Evolutionary conservation across 805 yeast genomes (phyloP).

Genomic region (Yamadazyma tumulicola): DNA sequence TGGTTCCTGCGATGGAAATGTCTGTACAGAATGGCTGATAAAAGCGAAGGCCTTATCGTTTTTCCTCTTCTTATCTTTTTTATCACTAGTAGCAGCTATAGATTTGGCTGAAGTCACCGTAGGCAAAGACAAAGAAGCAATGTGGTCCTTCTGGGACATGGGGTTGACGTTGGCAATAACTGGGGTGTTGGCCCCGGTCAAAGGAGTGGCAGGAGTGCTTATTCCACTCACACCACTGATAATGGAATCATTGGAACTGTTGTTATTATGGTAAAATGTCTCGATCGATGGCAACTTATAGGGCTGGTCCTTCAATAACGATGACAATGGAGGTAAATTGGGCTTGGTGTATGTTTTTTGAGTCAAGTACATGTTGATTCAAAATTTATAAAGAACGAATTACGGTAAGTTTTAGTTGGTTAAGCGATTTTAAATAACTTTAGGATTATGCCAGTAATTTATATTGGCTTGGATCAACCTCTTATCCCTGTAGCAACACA

Average conservation of each 20-base stretch:
- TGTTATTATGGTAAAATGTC: conserved; percentile 5
- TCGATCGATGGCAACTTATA: conserved; percentile 13
- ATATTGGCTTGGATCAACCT: neutral
- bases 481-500: neutral
- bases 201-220: conserved; percentile 5
- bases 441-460: neutral
- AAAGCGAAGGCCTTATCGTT: conserved; percentile 62
- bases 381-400: neutral
- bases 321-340: conserved; percentile 39
- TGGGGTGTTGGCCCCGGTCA: conserved; percentile 6
- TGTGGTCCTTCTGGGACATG: neutral
- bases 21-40: conserved; percentile 88
- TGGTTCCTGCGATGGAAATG: conserved; percentile 81
- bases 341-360: conserved; percentile 32
- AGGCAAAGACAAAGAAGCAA: conserved; percentile 1
- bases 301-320: conserved; percentile 21
- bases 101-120: no score
- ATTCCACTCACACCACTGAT: conserved; percentile 2
- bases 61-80: conserved; percentile 10
- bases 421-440: no score
- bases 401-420: no score
- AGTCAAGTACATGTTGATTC: conserved; percentile 18
- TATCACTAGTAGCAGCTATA: conserved; percentile 1
- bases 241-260: conserved; percentile 5
- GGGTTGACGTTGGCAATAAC: neutral